Evolutionary conservation across 805 yeast genomes (phyloP), one percentile per base, ranked within the genome.

Genomic region (Spathaspora girioi): DNA sequence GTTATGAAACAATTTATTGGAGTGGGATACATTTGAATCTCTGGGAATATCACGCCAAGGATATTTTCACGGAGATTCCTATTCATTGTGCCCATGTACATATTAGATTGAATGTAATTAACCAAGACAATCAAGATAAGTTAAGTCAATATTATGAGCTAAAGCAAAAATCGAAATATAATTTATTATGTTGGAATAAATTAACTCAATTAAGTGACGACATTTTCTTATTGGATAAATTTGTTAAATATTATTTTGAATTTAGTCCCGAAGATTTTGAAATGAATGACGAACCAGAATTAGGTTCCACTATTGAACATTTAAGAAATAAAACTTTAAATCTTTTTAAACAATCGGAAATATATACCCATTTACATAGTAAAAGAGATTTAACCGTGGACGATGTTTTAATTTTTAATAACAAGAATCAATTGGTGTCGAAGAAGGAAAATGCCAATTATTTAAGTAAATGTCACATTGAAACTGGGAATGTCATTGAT

Each of bases 221-320:
- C 3, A 48, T 64, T 5, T 67, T 68, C 51, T 53, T 56, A 10
- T 48, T 59, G 48, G 51, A 58, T n/a, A 47, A 56, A 31, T 66
- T 50, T 49, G 61, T 86, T 31, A 72, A 71, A 23, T 88, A 84
- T 62, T 87, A 87, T 64, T 76, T 87, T 57, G 96, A 88, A 62
- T 89, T 89, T 66, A 81, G 88, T 29, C 94, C 96, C 0, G 92
- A 86, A 58, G 96, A 89, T 59, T 88, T 82, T 62, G 82, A 81
- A 54, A 64, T 68, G 57, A 79, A 79, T 54, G 80, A 68, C 5
- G 65, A 87, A 51, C 86, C 84, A 5, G 92, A 82, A 53, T 77
- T 75, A 50, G 96, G 96, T 0, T 82, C 92, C 9, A 80, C 84
- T 17, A 74, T 92, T 32, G 77, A 73, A 15, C 82, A 84, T 55